Evolutionary conservation across 805 yeast genomes (phyloP).

Genomic region (Schizosaccharomyces cryophilus): DNA sequence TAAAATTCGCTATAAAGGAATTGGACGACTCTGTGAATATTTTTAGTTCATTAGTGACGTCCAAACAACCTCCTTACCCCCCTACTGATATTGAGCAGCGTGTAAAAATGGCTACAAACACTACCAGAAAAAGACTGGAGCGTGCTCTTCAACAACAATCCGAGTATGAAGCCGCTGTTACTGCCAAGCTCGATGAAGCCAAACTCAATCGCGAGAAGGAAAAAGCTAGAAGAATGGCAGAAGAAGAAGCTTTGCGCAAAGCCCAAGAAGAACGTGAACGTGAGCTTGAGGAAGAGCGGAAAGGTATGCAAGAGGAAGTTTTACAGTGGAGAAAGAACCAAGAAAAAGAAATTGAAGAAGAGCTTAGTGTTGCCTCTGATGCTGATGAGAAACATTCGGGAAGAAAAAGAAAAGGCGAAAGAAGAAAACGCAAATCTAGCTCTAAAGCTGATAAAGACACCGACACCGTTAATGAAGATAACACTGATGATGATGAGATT

Average conservation of each 20-base stretch:
- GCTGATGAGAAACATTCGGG: not conserved
- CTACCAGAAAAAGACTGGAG: constrained; percentile 47
- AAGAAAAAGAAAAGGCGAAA: not conserved
- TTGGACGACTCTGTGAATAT: constrained; percentile 36
- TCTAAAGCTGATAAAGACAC: not conserved
- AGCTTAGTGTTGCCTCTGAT: not conserved
- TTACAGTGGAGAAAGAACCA: constrained; percentile 9
- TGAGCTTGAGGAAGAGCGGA: constrained; percentile 13
- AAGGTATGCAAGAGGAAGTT: constrained; percentile 9
- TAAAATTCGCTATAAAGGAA: constrained; percentile 30
- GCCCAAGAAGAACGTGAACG: constrained; percentile 11
- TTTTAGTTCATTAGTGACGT: constrained; percentile 35
- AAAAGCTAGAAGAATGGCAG: constrained; percentile 15
- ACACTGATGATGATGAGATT: not conserved
- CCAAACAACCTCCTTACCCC: constrained; percentile 48
- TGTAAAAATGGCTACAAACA: constrained; percentile 61
- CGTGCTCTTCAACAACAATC: constrained; percentile 48
- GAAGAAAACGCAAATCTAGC: not conserved
- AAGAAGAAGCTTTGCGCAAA: constrained; percentile 10
- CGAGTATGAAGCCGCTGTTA: constrained; percentile 33
- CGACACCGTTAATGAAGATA: not conserved
- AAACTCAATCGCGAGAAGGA: constrained; percentile 38
- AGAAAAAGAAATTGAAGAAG: constrained; percentile 5
- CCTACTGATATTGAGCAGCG: constrained; percentile 59
- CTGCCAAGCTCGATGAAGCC: constrained; percentile 48